Evolutionary conservation across 192 early-diverging fungal genomes (phyloP), one percentile per base, ranked within the genome.

Genomic region (Coemansia sp.): DNA sequence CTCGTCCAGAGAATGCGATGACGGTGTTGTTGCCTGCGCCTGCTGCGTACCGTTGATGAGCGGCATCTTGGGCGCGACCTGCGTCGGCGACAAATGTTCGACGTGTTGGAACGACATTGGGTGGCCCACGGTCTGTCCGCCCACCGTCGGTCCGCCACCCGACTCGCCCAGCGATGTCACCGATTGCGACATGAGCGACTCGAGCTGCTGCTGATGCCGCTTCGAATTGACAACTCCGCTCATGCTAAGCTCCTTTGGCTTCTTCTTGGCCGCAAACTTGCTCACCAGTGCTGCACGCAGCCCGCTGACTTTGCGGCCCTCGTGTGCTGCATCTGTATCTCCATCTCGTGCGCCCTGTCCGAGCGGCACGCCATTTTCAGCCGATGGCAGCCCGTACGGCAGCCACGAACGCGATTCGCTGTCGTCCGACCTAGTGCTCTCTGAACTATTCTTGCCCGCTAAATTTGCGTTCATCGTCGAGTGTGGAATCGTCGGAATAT

Each of bases 31-130:
- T 21, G n/a, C 12, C 26, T 65, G 54, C 11, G 25, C 55, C 21
- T 26, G 37, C 36, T 58, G 52, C 21, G 15, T n/a, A 4, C 53
- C 34, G 49, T 65, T 63, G 61, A 73, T 70, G 15, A 73, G 63
- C 25, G 67, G 54, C 67, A 79, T 73, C 62, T 73, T 73, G 60
- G 71, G 70, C 23, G 55, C 65, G 25, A 73, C 37, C 36, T 70
- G 50, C 12, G 67, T 73, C 0, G 67, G 71, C 61, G 76, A 79
- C 60, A 79, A 53, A 38, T 79, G 76, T 68, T 79, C 70, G 61
- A 79, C 76, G 37, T 79, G 76, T 15, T 73, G 67, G 55, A 79
- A 73, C 37, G 76, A 66, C 67, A 79, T 74, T 14, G 76, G 76
- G 40, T 72, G 67, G 31, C 76, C 70, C 11, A 79, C 76, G 4